Base-by-base conservation (phyloP, 345 rosid species). In the Cardamine occulta region DNA sequence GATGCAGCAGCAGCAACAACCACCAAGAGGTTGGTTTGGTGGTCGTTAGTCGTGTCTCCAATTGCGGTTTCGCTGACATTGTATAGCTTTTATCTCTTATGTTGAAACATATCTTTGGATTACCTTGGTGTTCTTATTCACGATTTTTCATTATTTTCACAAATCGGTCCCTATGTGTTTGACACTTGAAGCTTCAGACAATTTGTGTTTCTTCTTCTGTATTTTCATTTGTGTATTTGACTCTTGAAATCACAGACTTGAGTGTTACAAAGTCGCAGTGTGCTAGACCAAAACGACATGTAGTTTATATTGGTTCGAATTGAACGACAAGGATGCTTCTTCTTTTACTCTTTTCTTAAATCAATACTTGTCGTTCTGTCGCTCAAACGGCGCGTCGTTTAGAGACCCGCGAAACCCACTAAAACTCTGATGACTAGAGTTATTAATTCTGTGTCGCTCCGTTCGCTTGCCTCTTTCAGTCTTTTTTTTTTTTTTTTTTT, bases 1-100 rank as follows among this genome's bases (percentile, higher is more conserved):
- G 51, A 65, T 56, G 81, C 76, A 77, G 12, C 91, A 86, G 45
- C 79, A 84, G 74, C 96, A 86, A 61, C 97, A 84, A 80, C 89
- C 88, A 8, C 96, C 74, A 21, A 83, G 93, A 87, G 88, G 86
- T 68, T 93, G 97, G 96, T 80, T 84, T 26, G 89, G 93, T 59
- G 81, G 74, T 47, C 87, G 90, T 75, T 93, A 85, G 71, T 57
- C 35, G 59, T 8, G 17, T 63, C 60, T 62, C 57, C 19, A 19
- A 8, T 48, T 35, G 55, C 11, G 68, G 55, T 49, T 19, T 58
- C 13, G 35, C 14, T 63, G 59, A 70, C 80, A 70, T 70, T 77
- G 80, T 77, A 77, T 57, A 70, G 80, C 4, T 70, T 49, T 59
- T 40, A 47, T 68, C 55, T 35, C 73, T 56, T 61, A 18, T 48